Evolutionary conservation across 768 basidiomycete genomes (phyloP).

Genomic region (Tulasnella sp.): DNA sequence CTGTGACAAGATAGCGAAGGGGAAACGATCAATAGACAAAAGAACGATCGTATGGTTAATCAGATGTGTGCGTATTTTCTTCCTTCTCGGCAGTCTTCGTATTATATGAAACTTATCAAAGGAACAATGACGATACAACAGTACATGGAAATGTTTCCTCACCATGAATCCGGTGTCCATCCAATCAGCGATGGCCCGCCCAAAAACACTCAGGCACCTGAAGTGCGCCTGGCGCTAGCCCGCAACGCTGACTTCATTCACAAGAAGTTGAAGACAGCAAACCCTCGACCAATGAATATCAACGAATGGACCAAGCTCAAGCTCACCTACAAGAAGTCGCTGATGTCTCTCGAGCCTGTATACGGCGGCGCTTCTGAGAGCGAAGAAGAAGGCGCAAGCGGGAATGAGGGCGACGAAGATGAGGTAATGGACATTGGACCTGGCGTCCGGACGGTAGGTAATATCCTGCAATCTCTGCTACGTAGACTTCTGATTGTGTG

Average conservation of each 20-base stretch:
- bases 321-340: neutral
- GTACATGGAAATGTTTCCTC: neutral
- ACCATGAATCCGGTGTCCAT: neutral
- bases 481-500: neutral
- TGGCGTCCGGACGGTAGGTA: neutral
- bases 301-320: neutral
- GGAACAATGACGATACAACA: neutral
- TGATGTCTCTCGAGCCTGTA: neutral
- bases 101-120: neutral
- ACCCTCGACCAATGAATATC: neutral
- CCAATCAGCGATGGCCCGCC: neutral
- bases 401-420: neutral
- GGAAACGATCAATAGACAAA: neutral
- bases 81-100: neutral
- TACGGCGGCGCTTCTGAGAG: neutral
- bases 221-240: neutral
- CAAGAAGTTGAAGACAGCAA: neutral
- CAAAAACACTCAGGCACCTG: neutral
- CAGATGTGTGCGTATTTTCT: neutral
- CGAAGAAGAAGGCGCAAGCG: neutral
- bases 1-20: neutral
- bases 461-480: neutral
- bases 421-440: neutral
- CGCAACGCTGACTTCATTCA: neutral
- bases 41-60: neutral